phyloP scores from a whole-genome alignment of 441 rosid species.

The Populus tomentosa region DNA sequence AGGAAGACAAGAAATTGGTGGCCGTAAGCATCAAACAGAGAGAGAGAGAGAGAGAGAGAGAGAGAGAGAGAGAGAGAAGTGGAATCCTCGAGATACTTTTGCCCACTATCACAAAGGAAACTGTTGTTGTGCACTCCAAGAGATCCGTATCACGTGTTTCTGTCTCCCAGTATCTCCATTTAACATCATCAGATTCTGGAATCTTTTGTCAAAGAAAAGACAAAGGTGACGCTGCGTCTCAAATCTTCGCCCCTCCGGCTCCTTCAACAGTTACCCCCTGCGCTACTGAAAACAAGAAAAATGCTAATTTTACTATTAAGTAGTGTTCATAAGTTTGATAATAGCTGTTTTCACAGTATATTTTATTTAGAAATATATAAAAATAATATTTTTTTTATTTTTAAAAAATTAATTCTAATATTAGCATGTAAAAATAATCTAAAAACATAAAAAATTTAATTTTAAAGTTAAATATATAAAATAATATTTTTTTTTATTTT shows the following conservation, averaged over 20 bases:
- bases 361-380: no score
- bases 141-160: conserved; percentile 24
- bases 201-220: not conserved
- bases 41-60: not conserved
- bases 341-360: no score
- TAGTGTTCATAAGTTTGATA: no score
- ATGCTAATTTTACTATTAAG: not conserved
- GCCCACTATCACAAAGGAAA: not conserved
- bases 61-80: not conserved
- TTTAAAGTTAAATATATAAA: no score
- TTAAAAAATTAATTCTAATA: no score
- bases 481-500: no score
- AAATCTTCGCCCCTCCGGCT: not conserved
- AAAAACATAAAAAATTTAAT: no score
- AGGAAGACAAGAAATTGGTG: not conserved
- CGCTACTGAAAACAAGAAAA: not conserved
- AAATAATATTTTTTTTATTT: no score
- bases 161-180: not conserved
- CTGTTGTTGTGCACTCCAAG: not conserved
- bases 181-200: not conserved
- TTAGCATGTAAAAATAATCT: accelerated
- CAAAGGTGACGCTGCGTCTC: not conserved
- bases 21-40: not conserved
- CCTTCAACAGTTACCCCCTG: not conserved
- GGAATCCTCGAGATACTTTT: conserved; percentile 24